Conservation (phyloP, 371 early-diverging fungal genomes). For the Dichotomocladium elegans region DNA sequence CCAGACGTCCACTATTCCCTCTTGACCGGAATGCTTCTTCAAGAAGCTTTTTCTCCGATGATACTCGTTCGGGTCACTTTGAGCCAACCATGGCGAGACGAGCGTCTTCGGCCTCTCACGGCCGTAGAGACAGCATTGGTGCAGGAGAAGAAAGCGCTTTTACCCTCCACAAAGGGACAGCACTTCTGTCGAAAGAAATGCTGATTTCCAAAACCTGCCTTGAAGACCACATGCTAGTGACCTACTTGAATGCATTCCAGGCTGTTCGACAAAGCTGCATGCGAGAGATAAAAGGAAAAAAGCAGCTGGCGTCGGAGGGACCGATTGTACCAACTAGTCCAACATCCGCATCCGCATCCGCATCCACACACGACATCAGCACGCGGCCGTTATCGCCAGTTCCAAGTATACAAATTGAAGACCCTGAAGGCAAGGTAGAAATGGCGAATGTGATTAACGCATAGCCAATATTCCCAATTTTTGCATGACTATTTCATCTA, state of each 20-base stretch:
- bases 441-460: not conserved
- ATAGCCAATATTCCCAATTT: too few relatives aligned
- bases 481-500: too few relatives aligned
- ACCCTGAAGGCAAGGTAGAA: conserved; percentile 13
- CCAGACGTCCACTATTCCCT: not conserved
- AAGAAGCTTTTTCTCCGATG: not conserved
- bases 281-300: conserved; percentile 12
- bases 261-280: conserved; percentile 37
- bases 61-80: conserved; percentile 2
- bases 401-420: conserved; percentile 11
- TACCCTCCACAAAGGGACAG: conserved; percentile 33
- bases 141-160: conserved; percentile 22
- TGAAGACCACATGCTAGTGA: conserved; percentile 49
- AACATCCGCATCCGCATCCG: not conserved
- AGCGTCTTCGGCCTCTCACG: too few relatives aligned
- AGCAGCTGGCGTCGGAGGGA: too few relatives aligned
- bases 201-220: conserved; percentile 42
- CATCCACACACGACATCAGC: not conserved
- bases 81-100: not conserved
- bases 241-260: conserved; percentile 43
- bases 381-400: not conserved
- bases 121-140: not conserved
- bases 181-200: conserved; percentile 36
- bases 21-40: too few relatives aligned
- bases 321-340: not conserved